Evolutionary conservation across 2,329 filamentous ascomycete species (phyloP), one percentile per base, ranked within the genome.

Genomic region (Aulographum hederae): DNA sequence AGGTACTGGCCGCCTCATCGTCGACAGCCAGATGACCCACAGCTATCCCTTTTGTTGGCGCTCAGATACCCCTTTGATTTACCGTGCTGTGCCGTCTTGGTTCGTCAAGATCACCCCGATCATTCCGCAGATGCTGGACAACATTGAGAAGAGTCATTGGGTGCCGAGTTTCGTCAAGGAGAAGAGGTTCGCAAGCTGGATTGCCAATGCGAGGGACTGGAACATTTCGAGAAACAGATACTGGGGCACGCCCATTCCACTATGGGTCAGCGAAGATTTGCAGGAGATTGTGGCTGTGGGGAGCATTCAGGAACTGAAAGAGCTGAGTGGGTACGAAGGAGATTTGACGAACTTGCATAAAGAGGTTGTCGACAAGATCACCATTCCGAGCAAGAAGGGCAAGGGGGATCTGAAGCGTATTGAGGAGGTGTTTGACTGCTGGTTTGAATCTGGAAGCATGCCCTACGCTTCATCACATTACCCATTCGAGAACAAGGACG

Each of bases 381-480:
- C 84, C 28, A 94, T 95, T 39, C 85, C 85, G 1, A 91, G 80
- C 50, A 78, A 80, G 54, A 67, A 76, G 56, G 85, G 85, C 42
- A 92, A 86, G 48, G 85, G 84, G 14, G 63, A 67, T n/a, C 60
- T 94, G 38, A 74, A 67, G 44, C 74, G 85, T 42, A 67, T 89
- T 6, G 75, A 82, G 32, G 84, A 93, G 50, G 81, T 94, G 4
- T 93, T 94, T 44, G 85, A 94, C 56, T 94, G 85, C 50, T 94
- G 85, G 84, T 92, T 93, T 39, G 85, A 94, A 54, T 93, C 84
- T 27, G 85, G 85, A 37, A 85, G 78, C 48, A 94, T 94, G 85
- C 85, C 85, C 2, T 94, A 92, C 48, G 79, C 81, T 26, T 84
- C 77, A 41, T 72, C 78, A 39, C 85, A 94, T 52, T 94, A 91